phyloP scores from a whole-genome alignment of 108 stramenopile genomes.

The Nitzschia sp. region DNA sequence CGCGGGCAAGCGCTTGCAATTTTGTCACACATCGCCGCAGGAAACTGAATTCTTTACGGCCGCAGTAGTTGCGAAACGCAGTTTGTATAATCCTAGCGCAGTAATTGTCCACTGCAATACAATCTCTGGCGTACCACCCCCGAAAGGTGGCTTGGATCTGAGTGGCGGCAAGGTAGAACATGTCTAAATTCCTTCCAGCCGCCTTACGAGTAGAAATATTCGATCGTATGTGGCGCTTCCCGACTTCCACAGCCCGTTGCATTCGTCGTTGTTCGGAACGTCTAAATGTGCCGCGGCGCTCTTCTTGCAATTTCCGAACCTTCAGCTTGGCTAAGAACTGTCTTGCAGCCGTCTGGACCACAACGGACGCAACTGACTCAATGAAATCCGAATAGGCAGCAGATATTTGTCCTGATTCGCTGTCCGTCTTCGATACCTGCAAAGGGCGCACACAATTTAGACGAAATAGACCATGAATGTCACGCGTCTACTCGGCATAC shows the following conservation, averaged over 20 bases:
- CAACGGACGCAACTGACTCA: slow-evolving; percentile 76
- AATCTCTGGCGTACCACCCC: slow-evolving; percentile 85
- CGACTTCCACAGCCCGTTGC: not conserved
- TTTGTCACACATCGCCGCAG: slow-evolving; percentile 55
- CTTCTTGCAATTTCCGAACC: slow-evolving; percentile 19
- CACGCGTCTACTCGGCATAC: not conserved
- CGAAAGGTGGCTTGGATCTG: slow-evolving; percentile 77
- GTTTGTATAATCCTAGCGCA: slow-evolving; percentile 76
- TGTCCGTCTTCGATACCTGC: not conserved
- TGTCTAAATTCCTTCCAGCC: not conserved
- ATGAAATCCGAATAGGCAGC: slow-evolving; percentile 53
- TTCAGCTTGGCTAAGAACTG: slow-evolving; percentile 59
- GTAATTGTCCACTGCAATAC: slow-evolving; percentile 63
- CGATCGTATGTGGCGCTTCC: not conserved
- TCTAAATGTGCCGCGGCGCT: not conserved
- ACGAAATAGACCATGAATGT: not conserved
- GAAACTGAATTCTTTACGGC: slow-evolving; percentile 40
- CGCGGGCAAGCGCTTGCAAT: slow-evolving; percentile 54
- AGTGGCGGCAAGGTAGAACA: slow-evolving; percentile 63
- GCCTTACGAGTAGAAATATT: not conserved
- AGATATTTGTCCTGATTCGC: slow-evolving; percentile 17
- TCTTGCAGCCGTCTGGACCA: slow-evolving; percentile 76
- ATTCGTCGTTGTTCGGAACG: not conserved
- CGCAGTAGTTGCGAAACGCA: slow-evolving; percentile 37
- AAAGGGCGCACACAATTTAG: not conserved